A percentile compares a stretch with the other conserved stretches of the same genome.
Conservation (phyloP, 2,329 filamentous ascomycete genomes). For the Venturia carpophila region DNA sequence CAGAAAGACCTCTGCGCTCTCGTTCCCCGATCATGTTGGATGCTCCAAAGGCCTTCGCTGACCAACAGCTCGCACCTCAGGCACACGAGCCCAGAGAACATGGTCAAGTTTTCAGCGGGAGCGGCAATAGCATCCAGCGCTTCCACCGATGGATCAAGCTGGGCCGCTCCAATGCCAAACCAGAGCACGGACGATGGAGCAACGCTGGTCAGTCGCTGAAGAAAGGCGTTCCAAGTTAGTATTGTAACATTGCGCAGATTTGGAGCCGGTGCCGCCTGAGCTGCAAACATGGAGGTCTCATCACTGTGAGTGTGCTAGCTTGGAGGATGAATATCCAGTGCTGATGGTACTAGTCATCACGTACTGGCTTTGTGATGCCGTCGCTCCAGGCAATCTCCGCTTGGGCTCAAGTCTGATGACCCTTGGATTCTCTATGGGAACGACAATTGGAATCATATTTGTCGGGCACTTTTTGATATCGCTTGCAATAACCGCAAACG, state of each 20-base stretch:
- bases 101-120: not conserved
- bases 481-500: slow-evolving; percentile 23
- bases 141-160: slow-evolving; percentile 11
- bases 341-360: slow-evolving; percentile 18
- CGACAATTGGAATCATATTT: slow-evolving; percentile 22
- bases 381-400: slow-evolving; percentile 22
- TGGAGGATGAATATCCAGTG: not conserved
- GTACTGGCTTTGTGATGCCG: slow-evolving; percentile 25
- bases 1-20: not conserved
- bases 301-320: not conserved
- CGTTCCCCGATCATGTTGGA: not conserved
- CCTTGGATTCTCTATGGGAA: slow-evolving; percentile 22
- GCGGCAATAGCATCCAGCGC: not conserved
- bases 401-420: slow-evolving; percentile 23
- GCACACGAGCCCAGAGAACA: not conserved
- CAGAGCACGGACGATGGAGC: slow-evolving; percentile 11
- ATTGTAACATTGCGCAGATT: not conserved
- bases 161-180: not conserved
- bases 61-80: not conserved
- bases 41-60: not conserved
- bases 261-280: slow-evolving; percentile 2
- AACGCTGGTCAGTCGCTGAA: slow-evolving; percentile 1
- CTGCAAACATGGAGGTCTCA: slow-evolving; percentile 13
- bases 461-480: slow-evolving; percentile 22
- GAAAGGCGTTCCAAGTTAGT: not conserved